Evolutionary conservation across 1,284 basidiomycete genomes (phyloP).

Genomic region (Cystobasidium sp.): DNA sequence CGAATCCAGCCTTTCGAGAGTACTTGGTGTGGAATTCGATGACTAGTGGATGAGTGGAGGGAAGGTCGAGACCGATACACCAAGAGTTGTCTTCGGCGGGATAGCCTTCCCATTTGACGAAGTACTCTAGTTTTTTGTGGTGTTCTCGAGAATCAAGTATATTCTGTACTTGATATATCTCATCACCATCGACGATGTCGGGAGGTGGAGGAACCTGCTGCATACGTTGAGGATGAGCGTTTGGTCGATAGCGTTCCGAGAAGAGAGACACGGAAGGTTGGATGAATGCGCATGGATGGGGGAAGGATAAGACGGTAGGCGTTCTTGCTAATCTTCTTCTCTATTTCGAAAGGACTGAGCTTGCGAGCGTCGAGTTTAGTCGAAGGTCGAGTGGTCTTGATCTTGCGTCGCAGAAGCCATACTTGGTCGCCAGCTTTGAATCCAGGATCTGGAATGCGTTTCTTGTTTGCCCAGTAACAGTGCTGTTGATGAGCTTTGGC

Average conservation of each 20-base stretch:
- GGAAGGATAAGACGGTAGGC: constrained; percentile 40
- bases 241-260: constrained; percentile 27
- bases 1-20: constrained; percentile 10
- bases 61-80: background rate
- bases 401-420: constrained; percentile 10
- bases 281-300: constrained; percentile 33
- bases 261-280: constrained; percentile 37
- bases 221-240: constrained; percentile 4
- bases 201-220: constrained; percentile 11
- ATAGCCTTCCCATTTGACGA: constrained; percentile 32
- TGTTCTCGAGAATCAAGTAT: constrained; percentile 15
- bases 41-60: background rate
- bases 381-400: constrained; percentile 45
- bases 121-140: constrained; percentile 21
- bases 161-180: background rate
- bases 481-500: background rate
- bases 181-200: constrained; percentile 2
- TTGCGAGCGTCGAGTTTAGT: constrained; percentile 32
- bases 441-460: too few species aligned
- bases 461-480: background rate
- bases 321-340: constrained; percentile 1
- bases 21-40: constrained; percentile 2
- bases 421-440: constrained; percentile 22
- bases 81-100: constrained; percentile 1
- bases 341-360: constrained; percentile 40